A percentile compares a stretch with the other conserved stretches of the same genome.
These are phyloP conservation scores for Papilionanthe hybrid DNA, from an alignment of 116 monocot species.

Conservation along the genomic window DNA sequence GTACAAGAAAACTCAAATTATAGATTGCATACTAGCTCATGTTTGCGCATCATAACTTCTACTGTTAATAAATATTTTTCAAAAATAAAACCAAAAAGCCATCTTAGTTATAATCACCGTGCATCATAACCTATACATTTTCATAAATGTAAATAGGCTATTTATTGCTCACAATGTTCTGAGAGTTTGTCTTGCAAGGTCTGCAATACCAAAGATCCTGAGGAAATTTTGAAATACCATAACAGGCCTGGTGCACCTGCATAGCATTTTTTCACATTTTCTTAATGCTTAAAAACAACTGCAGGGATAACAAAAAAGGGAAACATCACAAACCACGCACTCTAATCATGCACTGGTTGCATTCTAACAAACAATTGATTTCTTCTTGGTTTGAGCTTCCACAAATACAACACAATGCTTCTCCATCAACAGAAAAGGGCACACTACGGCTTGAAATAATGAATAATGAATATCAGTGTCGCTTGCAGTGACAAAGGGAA, in stretches of 20 bases:
- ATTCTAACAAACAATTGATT: slow-evolving; percentile 56
- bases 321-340: slow-evolving; percentile 28
- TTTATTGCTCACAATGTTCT: slow-evolving; percentile 51
- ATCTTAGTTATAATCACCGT: neutral
- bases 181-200: slow-evolving; percentile 63
- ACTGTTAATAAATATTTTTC: neutral
- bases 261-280: slow-evolving; percentile 2
- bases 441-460: neutral
- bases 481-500: neutral
- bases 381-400: slow-evolving; percentile 70
- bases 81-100: neutral
- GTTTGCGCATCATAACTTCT: no score
- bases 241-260: slow-evolving; percentile 97
- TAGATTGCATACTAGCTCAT: no score
- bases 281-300: neutral
- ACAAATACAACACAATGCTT: slow-evolving; percentile 89
- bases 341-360: slow-evolving; percentile 66
- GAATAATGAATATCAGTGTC: neutral
- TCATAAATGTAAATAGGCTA: slow-evolving; percentile 1
- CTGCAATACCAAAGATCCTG: slow-evolving; percentile 74
- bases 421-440: slow-evolving; percentile 24
- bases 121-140: neutral
- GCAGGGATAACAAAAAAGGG: neutral
- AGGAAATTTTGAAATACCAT: slow-evolving; percentile 76
- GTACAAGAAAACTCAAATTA: no score